Evolutionary conservation across 768 basidiomycete genomes (phyloP).

Genomic region (Auricularia auricula-judae): DNA sequence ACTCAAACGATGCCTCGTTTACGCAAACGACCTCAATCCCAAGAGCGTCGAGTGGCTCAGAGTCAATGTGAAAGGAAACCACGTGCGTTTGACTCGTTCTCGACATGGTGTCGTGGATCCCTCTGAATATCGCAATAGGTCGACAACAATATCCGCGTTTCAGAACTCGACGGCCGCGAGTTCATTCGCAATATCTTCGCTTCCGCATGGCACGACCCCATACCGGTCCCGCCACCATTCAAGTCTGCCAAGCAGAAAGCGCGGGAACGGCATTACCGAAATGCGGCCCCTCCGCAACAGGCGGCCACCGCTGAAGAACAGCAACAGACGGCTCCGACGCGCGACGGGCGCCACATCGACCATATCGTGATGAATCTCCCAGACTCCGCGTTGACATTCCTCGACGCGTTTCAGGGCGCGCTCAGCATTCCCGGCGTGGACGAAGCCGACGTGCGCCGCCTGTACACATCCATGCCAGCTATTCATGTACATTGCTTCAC

Average conservation of each 20-base stretch:
- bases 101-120: constrained; percentile 1
- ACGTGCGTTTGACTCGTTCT: constrained; percentile 35
- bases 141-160: constrained; percentile 51
- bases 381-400: constrained; percentile 79
- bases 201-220: constrained; percentile 51
- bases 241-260: constrained; percentile 29
- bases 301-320: not conserved
- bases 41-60: constrained; percentile 67
- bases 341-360: constrained; percentile 34
- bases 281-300: constrained; percentile 17
- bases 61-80: constrained; percentile 65
- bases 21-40: constrained; percentile 94
- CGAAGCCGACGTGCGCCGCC: constrained; percentile 36
- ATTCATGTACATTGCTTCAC: constrained; percentile 97
- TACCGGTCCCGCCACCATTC: constrained; percentile 43
- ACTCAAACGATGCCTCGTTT: constrained; percentile 72
- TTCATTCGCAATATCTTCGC: constrained; percentile 60
- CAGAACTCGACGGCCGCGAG: constrained; percentile 74
- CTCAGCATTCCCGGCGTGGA: constrained; percentile 30
- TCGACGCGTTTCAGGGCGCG: constrained; percentile 79
- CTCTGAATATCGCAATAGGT: constrained; percentile 39
- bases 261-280: constrained; percentile 17
- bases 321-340: constrained; percentile 27
- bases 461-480: constrained; percentile 59
- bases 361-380: constrained; percentile 99